Evolutionary conservation across 106 monocot genomes (phyloP).

Genomic region (Ottelia alismoides): DNA sequence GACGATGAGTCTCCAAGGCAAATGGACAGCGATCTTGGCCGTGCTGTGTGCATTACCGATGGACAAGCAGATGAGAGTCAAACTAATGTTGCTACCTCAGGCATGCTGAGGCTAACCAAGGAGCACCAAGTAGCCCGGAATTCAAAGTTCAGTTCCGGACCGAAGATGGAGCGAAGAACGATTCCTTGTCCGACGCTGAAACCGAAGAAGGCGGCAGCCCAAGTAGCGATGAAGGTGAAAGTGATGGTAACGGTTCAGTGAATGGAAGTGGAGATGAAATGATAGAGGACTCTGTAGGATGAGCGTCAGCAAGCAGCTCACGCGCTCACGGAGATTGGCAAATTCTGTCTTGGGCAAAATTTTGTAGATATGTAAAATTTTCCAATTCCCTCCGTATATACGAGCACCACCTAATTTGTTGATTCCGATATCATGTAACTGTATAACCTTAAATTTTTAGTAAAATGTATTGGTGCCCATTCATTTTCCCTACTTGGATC

Average conservation of each 20-base stretch:
- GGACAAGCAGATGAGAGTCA: slow-evolving; percentile 23
- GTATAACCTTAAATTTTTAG: too few relatives aligned
- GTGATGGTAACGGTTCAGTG: slow-evolving; percentile 1
- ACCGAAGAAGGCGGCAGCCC: slow-evolving; percentile 45
- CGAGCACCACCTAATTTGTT: too few relatives aligned
- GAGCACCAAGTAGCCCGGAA: slow-evolving; percentile 36
- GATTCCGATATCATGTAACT: too few relatives aligned
- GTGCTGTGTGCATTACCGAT: slow-evolving; percentile 20
- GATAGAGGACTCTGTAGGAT: slow-evolving; percentile 72
- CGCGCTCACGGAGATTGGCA: too few relatives aligned
- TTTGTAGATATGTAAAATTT: too few relatives aligned
- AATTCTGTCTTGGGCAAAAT: too few relatives aligned
- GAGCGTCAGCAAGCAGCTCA: too few relatives aligned
- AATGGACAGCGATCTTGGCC: slow-evolving; percentile 2
- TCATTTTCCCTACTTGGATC: too few relatives aligned
- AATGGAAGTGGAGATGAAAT: slow-evolving; percentile 20
- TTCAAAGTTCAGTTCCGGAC: slow-evolving; percentile 27
- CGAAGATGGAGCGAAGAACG: slow-evolving; percentile 6
- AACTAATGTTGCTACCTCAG: background rate
- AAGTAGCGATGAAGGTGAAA: slow-evolving; percentile 3
- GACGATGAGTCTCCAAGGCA: slow-evolving; percentile 46
- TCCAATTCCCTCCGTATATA: too few relatives aligned
- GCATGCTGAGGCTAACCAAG: slow-evolving; percentile 7
- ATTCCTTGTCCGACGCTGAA: slow-evolving; percentile 69
- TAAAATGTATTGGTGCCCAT: too few relatives aligned